Base-by-base conservation (phyloP, 352 stramenopile genomes). In the Phytophthora pluvialis region DNA sequence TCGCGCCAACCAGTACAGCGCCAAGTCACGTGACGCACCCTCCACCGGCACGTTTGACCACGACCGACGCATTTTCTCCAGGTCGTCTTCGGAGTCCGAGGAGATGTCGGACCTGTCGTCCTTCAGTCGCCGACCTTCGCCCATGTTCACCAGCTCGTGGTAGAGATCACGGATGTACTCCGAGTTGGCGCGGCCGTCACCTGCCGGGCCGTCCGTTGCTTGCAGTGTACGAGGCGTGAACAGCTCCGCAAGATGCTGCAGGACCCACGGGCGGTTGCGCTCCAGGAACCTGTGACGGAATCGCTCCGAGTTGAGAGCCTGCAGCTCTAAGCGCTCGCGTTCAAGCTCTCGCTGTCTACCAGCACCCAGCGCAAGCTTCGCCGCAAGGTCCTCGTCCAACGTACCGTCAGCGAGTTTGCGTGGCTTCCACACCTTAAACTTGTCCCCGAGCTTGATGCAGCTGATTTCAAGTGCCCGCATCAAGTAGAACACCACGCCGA, bases 121-220 rank as follows among this genome's bases (percentile, higher is more conserved):
- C 9, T 86, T 73, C 36, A 93, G 80, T 4, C 94, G 83, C n/a
- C 81, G 62, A 5, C 92, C 96, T 64, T 98, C 85, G 53, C 88
- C 89, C 86, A 97, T 97, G 44, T 89, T 90, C 74, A 98, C 94
- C 9, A 99, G 84, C 62, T 99, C 94, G 60, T 97, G 88, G 75
- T 99, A 99, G 11, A 99, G 83, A 71, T 99, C 92, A 18, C 95
- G 88, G n/a, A 99, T 82, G 64, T 98, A 98, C 67, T 99, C 96
- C 35, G 91, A 81, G 26, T 96, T 90, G 36, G 94, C 88, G 0
- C 91, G 81, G 0, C 67, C 60, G 13, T 75, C 56, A 38, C 68
- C 68, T 46, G 64, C 64, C n/a, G 57, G 57, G 3, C 66, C 71
- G 28, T 77, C 62, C 1, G 67, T 74, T 3, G 79, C 72, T 49